Conservation (phyloP, 1,139 yeast genomes). For the Nadsonia commutata region DNA sequence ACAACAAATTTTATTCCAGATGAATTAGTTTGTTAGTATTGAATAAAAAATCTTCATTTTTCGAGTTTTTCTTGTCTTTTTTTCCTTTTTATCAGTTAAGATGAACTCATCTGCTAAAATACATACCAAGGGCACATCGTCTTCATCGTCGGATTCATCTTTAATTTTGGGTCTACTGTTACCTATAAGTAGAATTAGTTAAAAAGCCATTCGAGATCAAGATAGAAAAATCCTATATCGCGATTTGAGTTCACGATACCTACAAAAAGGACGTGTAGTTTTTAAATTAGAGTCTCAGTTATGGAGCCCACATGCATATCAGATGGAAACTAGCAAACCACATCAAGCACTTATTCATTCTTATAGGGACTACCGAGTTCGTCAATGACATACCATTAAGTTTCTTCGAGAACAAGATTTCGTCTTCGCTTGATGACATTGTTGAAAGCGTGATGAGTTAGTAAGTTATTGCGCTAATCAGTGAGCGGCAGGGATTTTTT, state of each 20-base stretch:
- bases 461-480: no score
- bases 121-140: slow-evolving; percentile 11
- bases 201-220: no score
- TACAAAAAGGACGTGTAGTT: slow-evolving; percentile 5
- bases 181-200: neutral
- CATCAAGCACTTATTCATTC: neutral
- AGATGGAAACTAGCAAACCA: neutral
- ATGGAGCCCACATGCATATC: no score
- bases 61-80: neutral
- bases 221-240: no score
- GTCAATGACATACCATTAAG: neutral
- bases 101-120: neutral
- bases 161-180: neutral
- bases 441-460: no score
- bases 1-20: no score
- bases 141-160: slow-evolving; percentile 4
- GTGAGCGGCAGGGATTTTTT: neutral
- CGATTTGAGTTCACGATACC: no score
- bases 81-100: slow-evolving; percentile 1
- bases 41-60: neutral
- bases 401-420: neutral
- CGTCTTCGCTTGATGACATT: neutral
- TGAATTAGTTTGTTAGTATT: no score
- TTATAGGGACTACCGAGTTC: neutral
- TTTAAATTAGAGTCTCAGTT: slow-evolving; percentile 2